These are phyloP conservation scores for Gigaspora rosea DNA, from an alignment of 192 early-diverging fungal genomes.

Conservation along the genomic window DNA sequence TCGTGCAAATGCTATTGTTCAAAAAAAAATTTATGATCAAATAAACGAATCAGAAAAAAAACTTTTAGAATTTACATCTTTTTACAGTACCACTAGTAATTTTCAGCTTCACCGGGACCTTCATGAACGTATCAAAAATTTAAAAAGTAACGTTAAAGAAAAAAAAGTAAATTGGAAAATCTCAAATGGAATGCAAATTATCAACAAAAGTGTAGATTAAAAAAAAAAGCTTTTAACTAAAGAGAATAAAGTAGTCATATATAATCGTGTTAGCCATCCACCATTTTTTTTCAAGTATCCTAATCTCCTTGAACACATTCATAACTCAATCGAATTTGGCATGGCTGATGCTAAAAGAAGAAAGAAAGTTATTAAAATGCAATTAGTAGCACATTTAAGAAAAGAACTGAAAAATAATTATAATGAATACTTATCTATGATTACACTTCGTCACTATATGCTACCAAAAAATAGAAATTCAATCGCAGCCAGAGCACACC, in stretches of 20 bases:
- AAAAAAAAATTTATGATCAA: no score
- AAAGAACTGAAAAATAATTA: background rate
- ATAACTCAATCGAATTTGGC: background rate
- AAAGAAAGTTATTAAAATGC: background rate
- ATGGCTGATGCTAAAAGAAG: slow-evolving; percentile 6
- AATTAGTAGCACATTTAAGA: background rate
- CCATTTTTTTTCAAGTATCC: background rate
- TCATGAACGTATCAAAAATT: background rate
- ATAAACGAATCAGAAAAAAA: no score
- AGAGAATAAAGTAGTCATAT: background rate
- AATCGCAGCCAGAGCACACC: background rate
- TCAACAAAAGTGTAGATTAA: slow-evolving; percentile 1
- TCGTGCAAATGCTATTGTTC: no score
- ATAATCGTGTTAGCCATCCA: background rate
- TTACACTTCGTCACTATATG: background rate
- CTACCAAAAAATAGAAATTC: background rate
- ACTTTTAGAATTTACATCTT: no score
- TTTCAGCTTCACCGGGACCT: background rate
- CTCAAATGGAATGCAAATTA: background rate
- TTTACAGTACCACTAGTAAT: no score
- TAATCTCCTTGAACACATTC: background rate
- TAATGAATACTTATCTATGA: slow-evolving; percentile 1
- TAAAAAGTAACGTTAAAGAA: background rate
- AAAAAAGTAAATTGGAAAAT: background rate
- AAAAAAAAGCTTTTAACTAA: background rate